Conservation (phyloP, 306 rosid genomes). For the Acmispon strigosus region DNA sequence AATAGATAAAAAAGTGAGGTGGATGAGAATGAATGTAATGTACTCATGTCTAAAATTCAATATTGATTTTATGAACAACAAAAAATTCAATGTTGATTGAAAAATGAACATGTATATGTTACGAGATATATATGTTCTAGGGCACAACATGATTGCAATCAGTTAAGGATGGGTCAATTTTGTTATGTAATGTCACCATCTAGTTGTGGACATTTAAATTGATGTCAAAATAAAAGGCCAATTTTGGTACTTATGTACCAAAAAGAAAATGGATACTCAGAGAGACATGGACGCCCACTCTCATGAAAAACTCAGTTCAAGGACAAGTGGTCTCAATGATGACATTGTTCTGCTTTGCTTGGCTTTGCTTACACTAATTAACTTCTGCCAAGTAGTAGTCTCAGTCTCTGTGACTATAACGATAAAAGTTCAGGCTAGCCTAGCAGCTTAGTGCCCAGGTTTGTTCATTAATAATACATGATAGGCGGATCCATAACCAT, state of each 20-base stretch:
- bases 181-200: slow-evolving; percentile 58
- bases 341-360: slow-evolving; percentile 11
- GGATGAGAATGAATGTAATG: no score
- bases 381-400: slow-evolving; percentile 20
- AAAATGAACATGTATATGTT: slow-evolving; percentile 8
- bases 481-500: no score
- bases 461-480: no score
- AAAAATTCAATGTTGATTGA: no score
- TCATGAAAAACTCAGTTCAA: slow-evolving; percentile 20
- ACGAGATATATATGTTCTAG: slow-evolving; percentile 17
- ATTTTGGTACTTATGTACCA: slow-evolving; percentile 31
- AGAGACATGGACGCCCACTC: slow-evolving; percentile 31
- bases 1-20: no score
- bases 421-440: not conserved
- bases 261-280: slow-evolving; percentile 14
- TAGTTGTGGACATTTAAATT: slow-evolving; percentile 34
- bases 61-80: no score
- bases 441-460: no score
- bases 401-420: not conserved
- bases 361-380: slow-evolving; percentile 25
- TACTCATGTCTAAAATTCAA: no score
- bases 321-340: slow-evolving; percentile 32
- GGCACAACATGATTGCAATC: slow-evolving; percentile 40
- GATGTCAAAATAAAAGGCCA: slow-evolving; percentile 25
- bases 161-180: slow-evolving; percentile 46